A percentile compares a stretch with the other conserved stretches of the same genome.
Evolutionary conservation across 805 yeast species (phyloP).

Genomic region (Pichia cabralensis): DNA sequence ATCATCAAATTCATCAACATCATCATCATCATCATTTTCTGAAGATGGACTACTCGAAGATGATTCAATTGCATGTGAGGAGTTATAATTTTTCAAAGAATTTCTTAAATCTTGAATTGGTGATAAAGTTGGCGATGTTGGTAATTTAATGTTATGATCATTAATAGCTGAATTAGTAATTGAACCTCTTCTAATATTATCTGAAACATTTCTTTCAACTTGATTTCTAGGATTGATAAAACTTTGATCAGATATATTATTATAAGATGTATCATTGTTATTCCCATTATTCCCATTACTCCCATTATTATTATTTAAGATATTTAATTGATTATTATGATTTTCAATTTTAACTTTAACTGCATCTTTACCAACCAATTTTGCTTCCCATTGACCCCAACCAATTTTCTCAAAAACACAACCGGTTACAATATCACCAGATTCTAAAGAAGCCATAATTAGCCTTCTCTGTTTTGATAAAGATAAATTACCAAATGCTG

Average conservation of each 20-base stretch:
- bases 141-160: conserved; percentile 35
- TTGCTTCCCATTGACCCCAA: conserved; percentile 97
- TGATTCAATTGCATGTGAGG: conserved; percentile 31
- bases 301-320: neutral
- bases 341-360: conserved; percentile 15
- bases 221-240: neutral
- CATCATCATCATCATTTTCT: conserved; percentile 31
- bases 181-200: conserved; percentile 35
- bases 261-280: neutral
- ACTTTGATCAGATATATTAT: neutral
- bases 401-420: conserved; percentile 87
- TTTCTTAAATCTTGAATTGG: conserved; percentile 24
- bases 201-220: neutral
- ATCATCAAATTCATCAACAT: conserved; percentile 8
- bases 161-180: conserved; percentile 37
- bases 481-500: conserved; percentile 70
- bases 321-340: neutral
- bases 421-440: conserved; percentile 48
- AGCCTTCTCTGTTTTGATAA: conserved; percentile 83
- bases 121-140: conserved; percentile 27
- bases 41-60: too few species aligned
- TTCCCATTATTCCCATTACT: neutral
- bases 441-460: conserved; percentile 81
- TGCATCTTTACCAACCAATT: conserved; percentile 27
- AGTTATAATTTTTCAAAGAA: conserved; percentile 22